Evolutionary conservation across 192 early-diverging fungal genomes (phyloP), one percentile per base, ranked within the genome.

Genomic region (Gigaspora rosea): DNA sequence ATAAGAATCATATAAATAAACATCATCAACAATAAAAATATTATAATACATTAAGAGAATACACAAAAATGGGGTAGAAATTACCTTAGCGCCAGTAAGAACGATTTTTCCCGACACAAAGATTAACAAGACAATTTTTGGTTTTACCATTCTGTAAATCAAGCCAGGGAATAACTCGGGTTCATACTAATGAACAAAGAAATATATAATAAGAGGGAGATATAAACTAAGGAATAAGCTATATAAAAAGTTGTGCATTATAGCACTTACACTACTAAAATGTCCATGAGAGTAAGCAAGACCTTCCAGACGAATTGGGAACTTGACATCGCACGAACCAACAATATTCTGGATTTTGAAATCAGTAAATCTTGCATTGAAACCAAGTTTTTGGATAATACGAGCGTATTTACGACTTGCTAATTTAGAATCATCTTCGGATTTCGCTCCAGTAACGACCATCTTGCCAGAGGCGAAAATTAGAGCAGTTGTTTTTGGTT

Each of bases 281-380:
- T 91, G 88, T 46, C 94, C 94, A 84, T 99, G 98, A 77, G 94
- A 88, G 80, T 92, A 94, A 74, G 96, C 95, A 79, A 99, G 84
- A 46, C 98, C 98, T 81, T 99, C 98, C 61, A 99, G 85, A 48
- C 98, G 94, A 80, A 99, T 98, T 36, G 98, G 98, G 82, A 99
- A 99, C 87, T 98, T 98, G 82, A 99, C 98, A 85, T 99, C 98
- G 84, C 96, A 97, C 32, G 92, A 94, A 61, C 98, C 98, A 62
- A 99, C 98, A 85, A 99, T 99, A 86, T 99, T 99, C 81, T 99
- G 98, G 77, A 99, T 97, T 87, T 98, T 99, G 82, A 99, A 99
- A 82, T 98, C 96, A 18, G 93, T 94, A 73, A 99, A 99, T 85
- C 97, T 97, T 77, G 98, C 97, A 51, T 88, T 89, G 81, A 99